phyloP scores from a whole-genome alignment of 2,329 filamentous ascomycete genomes.

The Thelonectria olida region DNA sequence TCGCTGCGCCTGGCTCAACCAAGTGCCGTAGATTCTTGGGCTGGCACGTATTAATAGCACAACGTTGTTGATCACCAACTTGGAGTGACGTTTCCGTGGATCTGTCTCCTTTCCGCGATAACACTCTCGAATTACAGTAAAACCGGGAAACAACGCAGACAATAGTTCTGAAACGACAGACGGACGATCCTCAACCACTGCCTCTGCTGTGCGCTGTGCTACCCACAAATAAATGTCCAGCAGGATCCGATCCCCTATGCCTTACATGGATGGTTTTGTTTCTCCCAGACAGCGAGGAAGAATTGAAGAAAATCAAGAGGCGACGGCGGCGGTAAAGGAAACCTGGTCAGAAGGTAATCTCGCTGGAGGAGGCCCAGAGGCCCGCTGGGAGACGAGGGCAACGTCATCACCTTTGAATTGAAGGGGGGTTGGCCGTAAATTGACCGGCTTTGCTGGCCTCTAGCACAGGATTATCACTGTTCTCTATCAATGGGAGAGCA shows the following conservation, averaged over 20 bases:
- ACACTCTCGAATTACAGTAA: slow-evolving; percentile 11
- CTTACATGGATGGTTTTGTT: neutral
- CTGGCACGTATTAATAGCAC: too few relatives aligned
- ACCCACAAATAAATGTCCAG: slow-evolving; percentile 4
- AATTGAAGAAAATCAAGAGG: neutral
- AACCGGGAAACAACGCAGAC: slow-evolving; percentile 1
- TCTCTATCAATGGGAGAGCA: neutral
- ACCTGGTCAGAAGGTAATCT: slow-evolving; percentile 7
- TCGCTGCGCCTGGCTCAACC: too few relatives aligned
- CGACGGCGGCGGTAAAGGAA: neutral
- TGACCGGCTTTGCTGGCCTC: slow-evolving; percentile 1
- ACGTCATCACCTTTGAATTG: slow-evolving; percentile 15
- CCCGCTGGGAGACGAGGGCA: slow-evolving; percentile 2
- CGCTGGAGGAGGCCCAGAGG: slow-evolving; percentile 1
- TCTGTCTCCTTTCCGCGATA: neutral
- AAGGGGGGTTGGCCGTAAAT: slow-evolving; percentile 6
- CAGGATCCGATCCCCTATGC: neutral
- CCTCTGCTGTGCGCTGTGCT: neutral
- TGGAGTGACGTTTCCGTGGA: neutral
- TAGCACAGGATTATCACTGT: neutral
- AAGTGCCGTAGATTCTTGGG: too few relatives aligned
- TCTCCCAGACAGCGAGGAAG: neutral
- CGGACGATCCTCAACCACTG: slow-evolving; percentile 3
- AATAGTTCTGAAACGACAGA: slow-evolving; percentile 21
- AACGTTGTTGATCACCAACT: neutral